Evolutionary conservation across 148 eudicot genomes (phyloP), one percentile per base, ranked within the genome.

Genomic region (Silene uniflora): DNA sequence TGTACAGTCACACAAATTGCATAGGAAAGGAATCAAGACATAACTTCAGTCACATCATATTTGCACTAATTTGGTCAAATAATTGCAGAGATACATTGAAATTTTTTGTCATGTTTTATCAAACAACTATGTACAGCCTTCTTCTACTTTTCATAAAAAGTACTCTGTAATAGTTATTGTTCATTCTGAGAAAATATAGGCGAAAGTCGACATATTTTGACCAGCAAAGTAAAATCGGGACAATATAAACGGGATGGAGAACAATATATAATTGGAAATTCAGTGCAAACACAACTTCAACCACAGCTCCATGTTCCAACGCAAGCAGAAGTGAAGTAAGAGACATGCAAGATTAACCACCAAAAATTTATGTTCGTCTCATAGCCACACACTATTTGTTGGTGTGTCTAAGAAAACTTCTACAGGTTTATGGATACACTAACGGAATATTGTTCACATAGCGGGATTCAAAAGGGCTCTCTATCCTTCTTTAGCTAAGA

Each of bases 1-100:
- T 46, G 21, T 78, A 71, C 29, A 22, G 23, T n/a, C 71, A 42
- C 47, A 67, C 71, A 67, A 42, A 27, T 12, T 67, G 73, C 65
- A 69, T 67, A 56, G 9, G 21, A 61, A 47, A 75, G 22, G 60
- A 35, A 63, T 72, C 44, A 54, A 71, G 39, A 72, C 44, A 70
- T 42, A 32, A 64, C 35, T 67, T 24, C 46, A 59, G 71, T 64
- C 1, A 67, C 74, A 69, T 27, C 58, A 52, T 24, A 23, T 49
- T 49, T 49, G 55, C 55, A 49, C 4, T 49, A 49, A 2, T 49
- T 13, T 49, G 55, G 55, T 49, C 17, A 49, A 49, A 49, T 14
- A 49, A 10, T 47, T 47, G 54, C 17, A 49, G 16, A 49, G 55
- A 49, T 12, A 49, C 55, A 49, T 49, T 49, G 17, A 49, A 49